Evolutionary conservation across 2,329 filamentous ascomycete genomes (phyloP).

Genomic region (Cercospora sp.): DNA sequence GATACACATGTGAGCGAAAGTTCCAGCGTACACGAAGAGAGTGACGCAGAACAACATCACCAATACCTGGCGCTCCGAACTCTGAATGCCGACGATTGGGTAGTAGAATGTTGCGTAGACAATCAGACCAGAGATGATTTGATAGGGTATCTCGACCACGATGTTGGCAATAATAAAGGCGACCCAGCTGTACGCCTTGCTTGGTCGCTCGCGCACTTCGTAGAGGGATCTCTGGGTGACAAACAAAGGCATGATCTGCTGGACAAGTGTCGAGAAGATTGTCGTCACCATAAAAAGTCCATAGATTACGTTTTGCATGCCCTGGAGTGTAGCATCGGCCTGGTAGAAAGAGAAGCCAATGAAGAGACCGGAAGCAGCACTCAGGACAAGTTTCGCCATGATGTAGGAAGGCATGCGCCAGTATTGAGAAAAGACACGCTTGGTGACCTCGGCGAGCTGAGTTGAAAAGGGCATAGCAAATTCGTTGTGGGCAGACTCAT

Average conservation of each 20-base stretch:
- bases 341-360: conserved; percentile 50
- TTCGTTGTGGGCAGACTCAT: conserved; percentile 42
- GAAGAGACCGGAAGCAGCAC: conserved; percentile 52
- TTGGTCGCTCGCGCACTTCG: conserved; percentile 61
- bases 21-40: conserved; percentile 69
- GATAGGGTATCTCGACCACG: conserved; percentile 69
- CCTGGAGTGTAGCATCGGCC: conserved; percentile 41
- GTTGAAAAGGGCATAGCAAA: conserved; percentile 46
- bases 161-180: conserved; percentile 72
- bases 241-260: conserved; percentile 62
- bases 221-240: conserved; percentile 60
- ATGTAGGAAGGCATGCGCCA: conserved; percentile 50
- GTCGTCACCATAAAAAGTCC: conserved; percentile 53
- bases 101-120: conserved; percentile 70
- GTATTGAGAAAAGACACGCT: conserved; percentile 47
- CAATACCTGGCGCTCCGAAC: conserved; percentile 59
- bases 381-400: conserved; percentile 60
- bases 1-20: conserved; percentile 73
- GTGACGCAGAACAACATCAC: conserved; percentile 65
- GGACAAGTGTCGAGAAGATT: conserved; percentile 48
- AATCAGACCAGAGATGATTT: conserved; percentile 61
- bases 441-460: conserved; percentile 42
- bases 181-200: conserved; percentile 73
- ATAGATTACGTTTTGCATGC: conserved; percentile 50
- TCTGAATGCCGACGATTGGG: conserved; percentile 43